Conservation (phyloP, 2,329 filamentous ascomycete genomes). For the Fusarium xyrophilum region DNA sequence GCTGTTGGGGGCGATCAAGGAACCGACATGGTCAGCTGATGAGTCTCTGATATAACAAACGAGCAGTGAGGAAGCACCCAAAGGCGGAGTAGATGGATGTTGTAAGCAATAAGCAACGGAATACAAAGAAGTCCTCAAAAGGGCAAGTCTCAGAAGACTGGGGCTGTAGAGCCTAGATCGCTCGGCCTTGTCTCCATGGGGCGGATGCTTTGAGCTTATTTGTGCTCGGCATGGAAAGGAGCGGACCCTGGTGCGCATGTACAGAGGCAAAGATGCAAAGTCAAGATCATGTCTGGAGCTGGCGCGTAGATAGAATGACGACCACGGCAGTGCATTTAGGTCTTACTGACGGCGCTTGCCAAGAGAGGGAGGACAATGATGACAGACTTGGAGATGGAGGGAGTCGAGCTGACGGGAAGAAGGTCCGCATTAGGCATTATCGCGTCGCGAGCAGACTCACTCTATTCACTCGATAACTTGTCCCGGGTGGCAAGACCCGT, state of each 20-base stretch:
- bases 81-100: constrained; percentile 10
- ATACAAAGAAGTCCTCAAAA: constrained; percentile 8
- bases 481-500: background rate
- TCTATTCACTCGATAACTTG: constrained; percentile 13
- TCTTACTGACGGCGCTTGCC: constrained; percentile 16
- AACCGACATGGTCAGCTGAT: constrained; percentile 43
- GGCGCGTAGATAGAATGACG: constrained; percentile 7
- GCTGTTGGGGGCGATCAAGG: constrained; percentile 38
- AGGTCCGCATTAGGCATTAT: background rate
- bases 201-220: constrained; percentile 24
- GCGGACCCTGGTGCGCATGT: constrained; percentile 6
- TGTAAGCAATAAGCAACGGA: constrained; percentile 5
- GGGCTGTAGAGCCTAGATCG: constrained; percentile 13
- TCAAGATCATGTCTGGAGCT: constrained; percentile 3
- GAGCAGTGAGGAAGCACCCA: background rate
- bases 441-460: constrained; percentile 20
- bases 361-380: background rate
- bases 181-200: constrained; percentile 22
- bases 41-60: background rate
- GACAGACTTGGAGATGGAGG: background rate
- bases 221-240: constrained; percentile 5
- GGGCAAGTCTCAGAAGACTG: constrained; percentile 12
- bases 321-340: background rate
- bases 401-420: background rate
- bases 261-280: background rate